phyloP scores from a whole-genome alignment of 116 monocot species.

The Cymodocea nodosa region DNA sequence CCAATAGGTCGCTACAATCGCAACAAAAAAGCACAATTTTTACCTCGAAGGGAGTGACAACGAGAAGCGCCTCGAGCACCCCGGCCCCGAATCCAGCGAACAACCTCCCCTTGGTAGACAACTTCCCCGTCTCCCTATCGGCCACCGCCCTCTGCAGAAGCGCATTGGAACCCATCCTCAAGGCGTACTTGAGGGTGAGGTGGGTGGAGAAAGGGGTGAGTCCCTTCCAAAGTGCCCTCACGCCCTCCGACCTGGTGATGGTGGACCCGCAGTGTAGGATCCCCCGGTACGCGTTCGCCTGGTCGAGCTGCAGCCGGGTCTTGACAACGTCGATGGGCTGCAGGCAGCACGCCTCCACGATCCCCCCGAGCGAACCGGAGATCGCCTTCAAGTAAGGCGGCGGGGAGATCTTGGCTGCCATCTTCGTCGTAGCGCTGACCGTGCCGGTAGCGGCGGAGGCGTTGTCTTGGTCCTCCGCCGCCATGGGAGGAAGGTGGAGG shows the following conservation, averaged over 20 bases:
- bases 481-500: not conserved
- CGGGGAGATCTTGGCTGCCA: not conserved
- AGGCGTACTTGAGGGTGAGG: slow-evolving; percentile 92
- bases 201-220: slow-evolving; percentile 96
- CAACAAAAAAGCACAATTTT: not conserved
- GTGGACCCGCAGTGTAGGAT: slow-evolving; percentile 76
- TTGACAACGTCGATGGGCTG: slow-evolving; percentile 99
- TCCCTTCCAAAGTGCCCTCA: slow-evolving; percentile 93
- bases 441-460: not conserved
- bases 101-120: slow-evolving; percentile 41
- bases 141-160: slow-evolving; percentile 68
- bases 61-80: slow-evolving; percentile 81
- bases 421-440: not conserved
- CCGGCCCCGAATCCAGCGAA: slow-evolving; percentile 79
- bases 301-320: slow-evolving; percentile 89
- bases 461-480: not conserved
- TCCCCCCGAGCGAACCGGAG: slow-evolving; percentile 78
- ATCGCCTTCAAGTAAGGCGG: slow-evolving; percentile 67
- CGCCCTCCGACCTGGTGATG: slow-evolving; percentile 50
- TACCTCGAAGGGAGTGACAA: slow-evolving; percentile 94
- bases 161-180: slow-evolving; percentile 93
- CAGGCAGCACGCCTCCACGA: slow-evolving; percentile 89
- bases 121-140: slow-evolving; percentile 42
- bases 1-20: too few species aligned
- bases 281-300: slow-evolving; percentile 49